Base-by-base conservation (phyloP, 257 asterid genomes). In the Petrea volubilis region DNA sequence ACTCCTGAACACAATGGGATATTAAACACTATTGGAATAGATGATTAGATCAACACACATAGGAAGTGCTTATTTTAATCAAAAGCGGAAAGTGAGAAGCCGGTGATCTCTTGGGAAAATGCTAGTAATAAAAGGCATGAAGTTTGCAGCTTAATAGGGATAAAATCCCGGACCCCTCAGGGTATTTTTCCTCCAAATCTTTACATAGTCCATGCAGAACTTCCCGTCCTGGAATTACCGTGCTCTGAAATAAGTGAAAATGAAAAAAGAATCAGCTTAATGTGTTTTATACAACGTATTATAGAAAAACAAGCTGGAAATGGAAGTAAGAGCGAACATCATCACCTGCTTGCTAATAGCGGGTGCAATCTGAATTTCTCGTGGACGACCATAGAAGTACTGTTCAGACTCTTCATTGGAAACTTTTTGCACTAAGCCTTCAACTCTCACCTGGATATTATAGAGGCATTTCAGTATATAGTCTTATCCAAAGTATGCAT, bases 301-400 rank as follows among this genome's bases (percentile, higher is more conserved):
- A 23, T 40, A 8, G n/a, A 17, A 31, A 33, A 46, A 24, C 20
- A 65, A 64, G 24, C 13, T 36, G 23, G 17, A 12, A 9, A 50
- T 20, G 68, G 50, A 12, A 11, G 11, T n/a, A 40, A 62, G 49
- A 15, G 57, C 25, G 24, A 57, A 64, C n/a, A 5, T 47, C 24
- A 33, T 92, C 84, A 91, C 97, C 96, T 91, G 97, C 59, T 86
- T 79, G 89, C 97, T 88, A 75, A 88, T 86, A 55, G 87, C 82
- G 59, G 96, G 91, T 60, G 96, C 91, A 76, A 91, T 87, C 78
- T 83, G 92, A 79, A 87, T 85, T 69, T 90, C 96, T 81, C 86
- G 83, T 25, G 94, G 92, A 60, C 89, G 96, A 78, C 90, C 88
- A 81, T 86, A 86, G 73, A 88, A 91, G 81, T 81, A 88, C 67